Evolutionary conservation across 106 monocot genomes (phyloP).

Genomic region (Gastrodia elata): DNA sequence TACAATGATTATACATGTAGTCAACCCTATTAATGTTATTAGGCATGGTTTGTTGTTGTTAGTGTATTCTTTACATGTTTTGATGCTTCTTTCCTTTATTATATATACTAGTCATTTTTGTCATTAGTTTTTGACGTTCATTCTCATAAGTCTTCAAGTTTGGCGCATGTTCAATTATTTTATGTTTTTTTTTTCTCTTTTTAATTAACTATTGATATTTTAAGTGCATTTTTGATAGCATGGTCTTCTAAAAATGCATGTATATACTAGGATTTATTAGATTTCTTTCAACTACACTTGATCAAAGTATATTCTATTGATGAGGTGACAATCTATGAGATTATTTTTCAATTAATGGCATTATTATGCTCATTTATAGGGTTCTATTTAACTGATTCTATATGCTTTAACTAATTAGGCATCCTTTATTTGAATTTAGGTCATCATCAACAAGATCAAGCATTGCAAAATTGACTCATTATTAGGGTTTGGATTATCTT

Average conservation of each 20-base stretch:
- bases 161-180: background rate
- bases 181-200: background rate
- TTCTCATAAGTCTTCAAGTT: too few species aligned
- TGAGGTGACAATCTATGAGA: background rate
- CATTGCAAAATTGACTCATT: slow-evolving; percentile 95
- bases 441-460: slow-evolving; percentile 90
- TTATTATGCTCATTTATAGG: background rate
- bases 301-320: background rate
- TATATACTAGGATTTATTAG: background rate
- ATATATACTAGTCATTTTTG: background rate
- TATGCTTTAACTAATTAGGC: background rate
- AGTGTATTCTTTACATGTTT: background rate
- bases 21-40: too few species aligned
- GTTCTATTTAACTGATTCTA: background rate
- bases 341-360: background rate
- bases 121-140: background rate
- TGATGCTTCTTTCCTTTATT: background rate
- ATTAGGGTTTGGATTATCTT: slow-evolving; percentile 60
- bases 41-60: too few species aligned
- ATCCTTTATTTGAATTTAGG: slow-evolving; percentile 29
- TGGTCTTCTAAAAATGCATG: background rate
- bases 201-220: background rate
- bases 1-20: too few species aligned
- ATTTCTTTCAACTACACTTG: background rate
- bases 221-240: background rate